Evolutionary conservation across 768 basidiomycete genomes (phyloP), one percentile per base, ranked within the genome.

Genomic region (Calocybe indica): DNA sequence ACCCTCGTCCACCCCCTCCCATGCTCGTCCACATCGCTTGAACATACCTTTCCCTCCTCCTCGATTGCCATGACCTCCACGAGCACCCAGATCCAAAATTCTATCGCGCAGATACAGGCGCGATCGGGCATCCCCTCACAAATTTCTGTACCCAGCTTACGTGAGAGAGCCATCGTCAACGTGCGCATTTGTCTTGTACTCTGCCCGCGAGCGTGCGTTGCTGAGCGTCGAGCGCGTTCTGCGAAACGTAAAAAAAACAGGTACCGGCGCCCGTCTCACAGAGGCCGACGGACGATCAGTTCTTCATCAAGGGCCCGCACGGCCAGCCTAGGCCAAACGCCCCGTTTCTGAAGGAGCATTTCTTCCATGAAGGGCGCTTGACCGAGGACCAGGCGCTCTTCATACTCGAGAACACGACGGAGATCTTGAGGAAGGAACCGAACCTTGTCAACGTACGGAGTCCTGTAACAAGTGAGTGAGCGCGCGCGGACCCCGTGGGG

Each of bases 381-480:
- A 86, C 83, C 0, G 91, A 95, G 59, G 72, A 76, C 7, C 91
- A 96, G 64, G 93, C 94, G 0, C 60, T 95, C 43, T 85, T 80
- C 60, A 94, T 97, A 52, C 64, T 97, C 15, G 71, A 82, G 31
- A 73, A 76, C 59, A 76, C 81, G 5, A 84, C 83, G 4, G 74
- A 79, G 45, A 56, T 93, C 32, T 67, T 96, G 45, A 73, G 73
- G 15, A 69, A 67, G 13, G 94, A 98, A 67, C 82, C 86, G 0
- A 98, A 96, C 62, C 68, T 98, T 63, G 78, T 98, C 39, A 74
- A 85, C 42, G 83, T 97, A 7, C 82, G 82, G 48, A 89, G 92
- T 50, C 92, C 93, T 13, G 87, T 96, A 32, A 96, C 92, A 36
- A 89, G 92, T 92, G 57, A 55, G 88, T n/a, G 13, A 1, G 13